These are phyloP conservation scores for Wickerhamomyces sp. DNA, from an alignment of 1,139 yeast species.

Conservation along the genomic window DNA sequence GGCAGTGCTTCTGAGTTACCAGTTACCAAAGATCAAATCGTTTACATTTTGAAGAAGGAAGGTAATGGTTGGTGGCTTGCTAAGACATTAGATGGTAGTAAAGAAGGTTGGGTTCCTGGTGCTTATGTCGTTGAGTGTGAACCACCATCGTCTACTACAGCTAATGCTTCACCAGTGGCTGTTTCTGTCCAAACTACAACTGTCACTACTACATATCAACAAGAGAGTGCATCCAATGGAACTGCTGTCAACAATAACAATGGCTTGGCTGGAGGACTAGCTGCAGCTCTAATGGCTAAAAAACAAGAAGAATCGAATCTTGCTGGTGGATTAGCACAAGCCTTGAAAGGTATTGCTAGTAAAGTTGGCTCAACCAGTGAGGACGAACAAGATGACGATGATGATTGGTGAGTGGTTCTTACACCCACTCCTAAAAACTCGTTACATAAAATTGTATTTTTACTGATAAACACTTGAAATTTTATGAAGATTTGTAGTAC, in stretches of 20 bases:
- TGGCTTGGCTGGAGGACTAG: constrained; percentile 59
- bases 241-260: constrained; percentile 23
- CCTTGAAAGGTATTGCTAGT: constrained; percentile 79
- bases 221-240: no score
- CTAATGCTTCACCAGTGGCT: constrained; percentile 34
- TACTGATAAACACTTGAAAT: no score
- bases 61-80: constrained; percentile 94
- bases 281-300: constrained; percentile 68
- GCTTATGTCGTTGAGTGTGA: constrained; percentile 73
- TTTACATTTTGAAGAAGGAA: constrained; percentile 64
- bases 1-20: constrained; percentile 81
- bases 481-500: no score
- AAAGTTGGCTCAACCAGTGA: constrained; percentile 71
- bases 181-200: constrained; percentile 11
- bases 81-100: constrained; percentile 64
- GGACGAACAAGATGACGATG: constrained; percentile 72
- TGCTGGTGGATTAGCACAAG: constrained; percentile 89
- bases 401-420: constrained; percentile 24
- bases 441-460: no score
- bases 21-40: constrained; percentile 66
- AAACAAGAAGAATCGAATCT: constrained; percentile 54
- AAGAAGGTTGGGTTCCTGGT: constrained; percentile 97
- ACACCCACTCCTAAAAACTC: no score
- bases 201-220: no score
- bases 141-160: constrained; percentile 33